These are phyloP conservation scores for Xylaria intraflava DNA, from an alignment of 495 filamentous ascomycete genomes.

Conservation along the genomic window DNA sequence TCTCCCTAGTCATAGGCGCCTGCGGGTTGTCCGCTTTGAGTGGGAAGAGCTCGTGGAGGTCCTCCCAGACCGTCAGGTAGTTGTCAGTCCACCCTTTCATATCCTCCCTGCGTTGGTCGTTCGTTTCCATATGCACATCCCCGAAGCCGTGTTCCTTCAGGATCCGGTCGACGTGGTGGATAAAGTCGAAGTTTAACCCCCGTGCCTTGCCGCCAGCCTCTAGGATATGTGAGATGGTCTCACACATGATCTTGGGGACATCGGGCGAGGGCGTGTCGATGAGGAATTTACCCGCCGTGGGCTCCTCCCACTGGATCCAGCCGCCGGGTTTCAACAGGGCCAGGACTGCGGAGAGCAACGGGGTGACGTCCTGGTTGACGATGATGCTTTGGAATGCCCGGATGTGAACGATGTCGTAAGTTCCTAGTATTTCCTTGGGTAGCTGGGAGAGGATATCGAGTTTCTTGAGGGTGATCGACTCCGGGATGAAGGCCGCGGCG, in stretches of 20 bases:
- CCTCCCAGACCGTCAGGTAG: conserved; percentile 23
- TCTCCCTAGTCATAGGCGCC: conserved; percentile 13
- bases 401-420: conserved; percentile 36
- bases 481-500: conserved; percentile 15
- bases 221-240: conserved; percentile 12
- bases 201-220: not conserved
- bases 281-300: conserved; percentile 12
- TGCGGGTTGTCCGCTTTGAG: conserved; percentile 6
- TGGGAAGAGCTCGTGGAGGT: conserved; percentile 12
- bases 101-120: conserved; percentile 9
- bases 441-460: conserved; percentile 30
- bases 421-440: conserved; percentile 22
- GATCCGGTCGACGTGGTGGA: conserved; percentile 3
- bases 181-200: not conserved
- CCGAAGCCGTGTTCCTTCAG: conserved; percentile 6
- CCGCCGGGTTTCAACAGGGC: conserved; percentile 26
- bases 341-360: conserved; percentile 17
- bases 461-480: conserved; percentile 25
- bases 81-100: conserved; percentile 22
- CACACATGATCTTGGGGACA: conserved; percentile 7
- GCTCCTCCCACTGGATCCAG: conserved; percentile 29
- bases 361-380: conserved; percentile 17
- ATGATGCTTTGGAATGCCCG: conserved; percentile 30
- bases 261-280: conserved; percentile 12
- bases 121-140: not conserved